These are phyloP conservation scores for Colletotrichum euphorbiae DNA, from an alignment of 2,329 filamentous ascomycete genomes.

Conservation along the genomic window DNA sequence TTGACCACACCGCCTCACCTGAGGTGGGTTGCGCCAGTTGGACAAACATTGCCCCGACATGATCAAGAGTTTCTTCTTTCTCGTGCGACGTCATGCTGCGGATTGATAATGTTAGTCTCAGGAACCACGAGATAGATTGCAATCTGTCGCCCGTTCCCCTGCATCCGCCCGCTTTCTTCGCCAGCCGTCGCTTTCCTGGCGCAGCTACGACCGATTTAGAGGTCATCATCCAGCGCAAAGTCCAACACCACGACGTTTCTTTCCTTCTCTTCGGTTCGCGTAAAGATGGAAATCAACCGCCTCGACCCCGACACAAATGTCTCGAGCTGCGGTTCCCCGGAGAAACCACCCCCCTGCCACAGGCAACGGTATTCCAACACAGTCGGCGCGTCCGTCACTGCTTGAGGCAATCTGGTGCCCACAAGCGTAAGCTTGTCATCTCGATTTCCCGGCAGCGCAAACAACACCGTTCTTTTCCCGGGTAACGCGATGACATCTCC, in stretches of 20 bases:
- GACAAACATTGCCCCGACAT: constrained; percentile 13
- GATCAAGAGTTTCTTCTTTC: constrained; percentile 1
- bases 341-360: constrained; percentile 29
- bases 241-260: constrained; percentile 34
- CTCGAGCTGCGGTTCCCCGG: constrained; percentile 35
- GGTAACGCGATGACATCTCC: constrained; percentile 29
- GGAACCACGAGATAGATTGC: not conserved
- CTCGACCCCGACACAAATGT: constrained; percentile 25
- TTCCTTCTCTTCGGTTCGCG: constrained; percentile 33
- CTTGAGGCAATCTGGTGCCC: constrained; percentile 9
- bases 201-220: not conserved
- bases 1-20: constrained; percentile 23
- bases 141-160: not conserved
- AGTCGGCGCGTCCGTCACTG: not conserved
- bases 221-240: constrained; percentile 17
- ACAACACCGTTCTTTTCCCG: constrained; percentile 15
- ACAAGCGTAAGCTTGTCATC: constrained; percentile 29
- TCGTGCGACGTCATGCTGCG: constrained; percentile 20
- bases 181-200: not conserved
- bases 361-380: constrained; percentile 16
- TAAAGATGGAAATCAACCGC: constrained; percentile 27
- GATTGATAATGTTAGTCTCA: constrained; percentile 6
- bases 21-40: not conserved
- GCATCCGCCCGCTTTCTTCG: not conserved
- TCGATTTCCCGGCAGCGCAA: constrained; percentile 33